Base-by-base conservation (phyloP, 371 early-diverging fungal species). In the Haplosporangium sp. region DNA sequence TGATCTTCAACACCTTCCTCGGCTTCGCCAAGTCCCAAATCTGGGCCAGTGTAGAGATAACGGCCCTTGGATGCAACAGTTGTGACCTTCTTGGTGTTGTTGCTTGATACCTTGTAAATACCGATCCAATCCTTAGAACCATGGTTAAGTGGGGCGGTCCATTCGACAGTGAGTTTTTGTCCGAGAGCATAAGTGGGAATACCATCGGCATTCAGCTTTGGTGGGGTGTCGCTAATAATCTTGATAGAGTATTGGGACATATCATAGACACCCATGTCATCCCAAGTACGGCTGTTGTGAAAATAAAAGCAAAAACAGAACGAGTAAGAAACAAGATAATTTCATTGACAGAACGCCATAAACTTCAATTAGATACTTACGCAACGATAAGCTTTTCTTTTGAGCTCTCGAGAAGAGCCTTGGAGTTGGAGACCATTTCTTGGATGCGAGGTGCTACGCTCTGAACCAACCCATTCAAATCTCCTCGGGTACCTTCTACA, bases 61-160 rank as follows among this genome's bases (percentile, higher is more conserved):
- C 90, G 84, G 6, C 93, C 93, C 63, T 90, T 87, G n/a, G 94
- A 94, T 34, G 89, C 85, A 4, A 88, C 83, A 10, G 90, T 94
- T 35, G 98, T 96, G 44, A 95, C 82, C 40, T 87, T 89, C n/a
- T 83, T 75, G 42, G 89, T 87, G 48, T 90, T 86, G 83, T 96
- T 96, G 27, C 90, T 87, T 0, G 87, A 88, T 0, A 95, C 89
- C 44, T 89, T 88, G 84, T 96, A 98, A 3, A 97, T 84, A 39
- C 97, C 98, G 71, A 98, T 92, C 98, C 98, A 97, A 84, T 97
- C 97, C 60, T 88, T 86, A n/a, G 86, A 65, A 52, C 93, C 86
- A 76, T 91, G 91, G 65, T 89, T 88, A 67, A 78, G 84, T 19
- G 91, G 94, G 1, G 94, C 96, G 3, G 89, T 88, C 92, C 96